Evolutionary conservation across 176 grass and related monocot genomes (phyloP).

Genomic region (Pontederia paniculata): DNA sequence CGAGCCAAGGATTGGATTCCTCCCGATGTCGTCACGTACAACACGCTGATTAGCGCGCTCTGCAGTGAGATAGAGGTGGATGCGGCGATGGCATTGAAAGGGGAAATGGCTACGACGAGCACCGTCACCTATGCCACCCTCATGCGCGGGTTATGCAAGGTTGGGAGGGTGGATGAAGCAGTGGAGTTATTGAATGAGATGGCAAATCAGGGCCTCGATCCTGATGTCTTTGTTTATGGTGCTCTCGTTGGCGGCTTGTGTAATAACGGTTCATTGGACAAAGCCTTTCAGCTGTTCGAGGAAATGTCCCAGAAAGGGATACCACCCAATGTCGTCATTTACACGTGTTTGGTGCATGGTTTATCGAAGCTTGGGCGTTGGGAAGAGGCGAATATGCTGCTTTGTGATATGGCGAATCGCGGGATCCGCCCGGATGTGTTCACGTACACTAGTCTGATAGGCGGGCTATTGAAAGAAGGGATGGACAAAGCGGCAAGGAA

Average conservation of each 20-base stretch:
- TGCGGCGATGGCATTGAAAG: conserved; percentile 1
- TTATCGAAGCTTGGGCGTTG: conserved; percentile 52
- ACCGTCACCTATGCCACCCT: conserved; percentile 12
- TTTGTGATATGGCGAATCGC: conserved; percentile 6
- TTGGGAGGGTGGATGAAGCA: conserved; percentile 11
- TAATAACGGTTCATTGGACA: not conserved
- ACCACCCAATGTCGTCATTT: conserved; percentile 27
- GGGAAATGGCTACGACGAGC: conserved; percentile 8
- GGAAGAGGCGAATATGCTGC: conserved; percentile 9
- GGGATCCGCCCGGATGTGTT: conserved; percentile 12
- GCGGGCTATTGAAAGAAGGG: conserved; percentile 49
- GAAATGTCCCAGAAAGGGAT: conserved; percentile 12
- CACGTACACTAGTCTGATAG: conserved; percentile 32
- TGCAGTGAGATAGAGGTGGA: conserved; percentile 19
- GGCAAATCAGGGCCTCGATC: not conserved
- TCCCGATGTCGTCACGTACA: conserved; percentile 14
- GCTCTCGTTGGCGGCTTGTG: not conserved
- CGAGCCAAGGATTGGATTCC: conserved; percentile 14
- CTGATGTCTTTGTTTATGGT: conserved; percentile 7
- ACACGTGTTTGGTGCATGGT: conserved; percentile 36
- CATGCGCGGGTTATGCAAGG: conserved; percentile 13
- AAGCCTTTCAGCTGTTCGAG: not conserved
- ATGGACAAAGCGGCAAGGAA: conserved; percentile 25
- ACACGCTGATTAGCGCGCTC: conserved; percentile 18
- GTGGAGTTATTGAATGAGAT: conserved; percentile 5